Evolutionary conservation across 352 stramenopile species (phyloP), one percentile per base, ranked within the genome.

Genomic region (Globisporangium middletonii): DNA sequence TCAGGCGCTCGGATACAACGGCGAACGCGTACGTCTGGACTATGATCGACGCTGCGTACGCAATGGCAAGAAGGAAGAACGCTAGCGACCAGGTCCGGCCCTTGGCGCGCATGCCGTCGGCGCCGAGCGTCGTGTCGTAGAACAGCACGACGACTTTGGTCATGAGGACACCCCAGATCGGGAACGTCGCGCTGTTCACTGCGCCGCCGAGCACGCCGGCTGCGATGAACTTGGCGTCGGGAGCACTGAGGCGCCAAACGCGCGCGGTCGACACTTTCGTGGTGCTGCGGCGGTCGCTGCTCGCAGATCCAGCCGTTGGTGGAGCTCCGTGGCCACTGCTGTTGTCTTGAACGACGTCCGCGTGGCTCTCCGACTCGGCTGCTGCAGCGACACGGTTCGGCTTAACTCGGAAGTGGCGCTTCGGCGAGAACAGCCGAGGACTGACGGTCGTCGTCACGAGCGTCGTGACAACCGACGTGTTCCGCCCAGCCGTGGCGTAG

Each of bases 61-160:
- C 45, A 1, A 83, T 51, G 7, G 57, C 77, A 4, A 91, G 54
- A 13, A 28, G 19, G 15, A 85, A 12, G 51, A 82, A 79, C n/a
- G 57, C 60, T 3, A 73, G 41, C 2, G 69, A 72, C 55, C 62
- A 74, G 30, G 4, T 35, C 8, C 30, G 30, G 30, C 30, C 30
- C 30, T 35, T 35, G 30, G 30, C 30, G 4, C 8, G 30, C 30
- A 35, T 35, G 4, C 4, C 30, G 30, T 35, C 30, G 30, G 45
- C 75, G 67, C 16, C 67, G 60, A 8, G 71, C 72, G 23, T 69
- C 59, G 7, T 55, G 44, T 80, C 59, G 45, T 74, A 85, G 59
- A 81, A 83, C 7, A 87, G 52, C 33, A 71, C 64, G 28, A 79
- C 71, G 60, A 83, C 74, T 42, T 83, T 82, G 48, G 66, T 77